These are phyloP conservation scores for Aspergillus panamensis DNA, from an alignment of 495 filamentous ascomycete genomes.

Conservation along the genomic window DNA sequence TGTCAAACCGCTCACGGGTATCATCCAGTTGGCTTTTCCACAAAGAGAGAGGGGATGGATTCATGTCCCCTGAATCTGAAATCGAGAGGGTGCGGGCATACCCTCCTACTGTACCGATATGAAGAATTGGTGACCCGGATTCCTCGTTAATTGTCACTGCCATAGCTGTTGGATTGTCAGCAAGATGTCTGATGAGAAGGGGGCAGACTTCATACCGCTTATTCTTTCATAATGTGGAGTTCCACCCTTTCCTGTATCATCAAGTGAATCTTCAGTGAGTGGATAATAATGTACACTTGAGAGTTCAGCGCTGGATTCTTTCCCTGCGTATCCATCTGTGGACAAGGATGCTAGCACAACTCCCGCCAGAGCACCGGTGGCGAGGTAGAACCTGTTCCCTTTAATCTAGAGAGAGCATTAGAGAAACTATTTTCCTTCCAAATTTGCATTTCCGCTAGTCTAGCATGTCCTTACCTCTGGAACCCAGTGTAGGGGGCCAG, in stretches of 20 bases:
- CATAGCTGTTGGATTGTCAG: conserved; percentile 30
- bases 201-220: conserved; percentile 24
- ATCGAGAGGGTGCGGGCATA: conserved; percentile 18
- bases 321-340: conserved; percentile 17
- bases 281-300: conserved; percentile 21
- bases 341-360: conserved; percentile 27
- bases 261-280: conserved; percentile 16
- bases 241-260: conserved; percentile 8
- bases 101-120: conserved; percentile 33
- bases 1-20: conserved; percentile 41
- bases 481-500: conserved; percentile 38
- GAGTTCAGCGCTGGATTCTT: neutral
- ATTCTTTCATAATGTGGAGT: conserved; percentile 30
- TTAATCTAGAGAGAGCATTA: conserved; percentile 20
- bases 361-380: conserved; percentile 23
- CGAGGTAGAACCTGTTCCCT: conserved; percentile 19
- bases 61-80: neutral
- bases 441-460: neutral
- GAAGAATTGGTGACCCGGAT: conserved; percentile 19
- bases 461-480: conserved; percentile 26
- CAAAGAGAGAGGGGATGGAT: conserved; percentile 11
- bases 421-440: neutral
- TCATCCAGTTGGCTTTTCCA: conserved; percentile 37
- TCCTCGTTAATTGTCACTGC: conserved; percentile 17
- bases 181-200: neutral